A percentile compares a stretch with the other conserved stretches of the same genome.
These are phyloP conservation scores for Sporobolomyces roseus DNA, from an alignment of 768 basidiomycete species.

Conservation along the genomic window DNA sequence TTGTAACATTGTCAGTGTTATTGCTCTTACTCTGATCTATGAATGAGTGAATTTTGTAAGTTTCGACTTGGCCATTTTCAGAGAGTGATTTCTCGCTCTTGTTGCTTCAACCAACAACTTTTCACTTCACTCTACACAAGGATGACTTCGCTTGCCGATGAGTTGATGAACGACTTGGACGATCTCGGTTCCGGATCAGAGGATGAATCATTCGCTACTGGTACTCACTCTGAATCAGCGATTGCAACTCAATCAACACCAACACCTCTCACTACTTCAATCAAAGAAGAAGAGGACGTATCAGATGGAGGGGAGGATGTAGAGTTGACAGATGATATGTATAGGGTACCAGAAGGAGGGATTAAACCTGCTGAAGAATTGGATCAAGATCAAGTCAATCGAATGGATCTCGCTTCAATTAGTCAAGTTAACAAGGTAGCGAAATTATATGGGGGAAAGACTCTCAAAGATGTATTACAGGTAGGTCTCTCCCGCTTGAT, in stretches of 20 bases:
- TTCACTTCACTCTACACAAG: no score
- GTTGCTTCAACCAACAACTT: no score
- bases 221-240: no score
- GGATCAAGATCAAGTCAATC: conserved; percentile 86
- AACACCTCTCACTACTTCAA: conserved; percentile 39
- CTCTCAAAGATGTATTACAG: conserved; percentile 79
- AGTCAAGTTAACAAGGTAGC: conserved; percentile 85
- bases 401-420: conserved; percentile 81
- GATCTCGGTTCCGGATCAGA: conserved; percentile 55
- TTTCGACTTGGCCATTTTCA: no score
- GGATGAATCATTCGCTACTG: no score
- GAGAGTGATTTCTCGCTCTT: neutral
- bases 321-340: conserved; percentile 55
- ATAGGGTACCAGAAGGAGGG: conserved; percentile 60
- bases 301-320: conserved; percentile 52
- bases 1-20: neutral
- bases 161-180: conserved; percentile 86
- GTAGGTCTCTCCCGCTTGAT: conserved; percentile 50
- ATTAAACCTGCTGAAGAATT: conserved; percentile 91
- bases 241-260: no score
- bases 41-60: no score
- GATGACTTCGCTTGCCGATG: conserved; percentile 65
- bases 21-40: no score
- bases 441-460: conserved; percentile 79
- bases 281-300: conserved; percentile 51